A percentile compares a stretch with the other conserved stretches of the same genome.
Evolutionary conservation across 2,329 filamentous ascomycete genomes (phyloP).

Genomic region (Aspergillus ochraceus): DNA sequence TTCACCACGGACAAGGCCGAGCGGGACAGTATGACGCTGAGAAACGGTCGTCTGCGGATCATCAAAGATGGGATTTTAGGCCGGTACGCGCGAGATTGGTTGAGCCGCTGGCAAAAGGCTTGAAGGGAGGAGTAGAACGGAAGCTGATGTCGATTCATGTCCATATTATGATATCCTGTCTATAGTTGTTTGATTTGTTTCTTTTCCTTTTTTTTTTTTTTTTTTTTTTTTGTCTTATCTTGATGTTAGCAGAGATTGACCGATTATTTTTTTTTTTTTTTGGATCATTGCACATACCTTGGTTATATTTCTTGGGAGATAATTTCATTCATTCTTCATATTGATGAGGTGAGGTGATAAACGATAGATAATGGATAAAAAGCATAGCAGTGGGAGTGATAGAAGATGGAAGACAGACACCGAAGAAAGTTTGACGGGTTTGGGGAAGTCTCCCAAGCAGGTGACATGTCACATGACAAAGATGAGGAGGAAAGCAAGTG

Average conservation of each 20-base stretch:
- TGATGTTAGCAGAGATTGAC: too few species aligned
- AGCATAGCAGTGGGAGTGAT: too few species aligned
- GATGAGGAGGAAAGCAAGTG: neutral
- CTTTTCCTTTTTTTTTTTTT: neutral
- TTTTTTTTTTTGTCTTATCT: neutral
- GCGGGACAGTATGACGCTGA: constrained; percentile 28
- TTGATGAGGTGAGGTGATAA: too few species aligned
- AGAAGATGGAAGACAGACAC: neutral
- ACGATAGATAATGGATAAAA: too few species aligned
- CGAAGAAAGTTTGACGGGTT: neutral
- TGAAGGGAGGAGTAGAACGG: neutral
- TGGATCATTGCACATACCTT: neutral
- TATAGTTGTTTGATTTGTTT: neutral
- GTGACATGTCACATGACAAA: neutral
- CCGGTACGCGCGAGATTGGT: constrained; percentile 32
- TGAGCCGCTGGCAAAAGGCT: constrained; percentile 23
- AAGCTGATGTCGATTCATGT: neutral
- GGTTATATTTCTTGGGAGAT: neutral
- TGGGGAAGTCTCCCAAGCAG: neutral
- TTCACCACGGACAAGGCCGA: constrained; percentile 32
- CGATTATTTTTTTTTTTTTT: neutral
- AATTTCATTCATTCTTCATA: neutral
- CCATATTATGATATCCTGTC: neutral
- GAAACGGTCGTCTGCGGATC: constrained; percentile 27
- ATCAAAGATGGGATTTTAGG: constrained; percentile 33